Percentiles rank a stretch among this genome's conserved stretches.
phyloP scores from a whole-genome alignment of 2,329 filamentous ascomycete species.

The Elsinoe necatrix region DNA sequence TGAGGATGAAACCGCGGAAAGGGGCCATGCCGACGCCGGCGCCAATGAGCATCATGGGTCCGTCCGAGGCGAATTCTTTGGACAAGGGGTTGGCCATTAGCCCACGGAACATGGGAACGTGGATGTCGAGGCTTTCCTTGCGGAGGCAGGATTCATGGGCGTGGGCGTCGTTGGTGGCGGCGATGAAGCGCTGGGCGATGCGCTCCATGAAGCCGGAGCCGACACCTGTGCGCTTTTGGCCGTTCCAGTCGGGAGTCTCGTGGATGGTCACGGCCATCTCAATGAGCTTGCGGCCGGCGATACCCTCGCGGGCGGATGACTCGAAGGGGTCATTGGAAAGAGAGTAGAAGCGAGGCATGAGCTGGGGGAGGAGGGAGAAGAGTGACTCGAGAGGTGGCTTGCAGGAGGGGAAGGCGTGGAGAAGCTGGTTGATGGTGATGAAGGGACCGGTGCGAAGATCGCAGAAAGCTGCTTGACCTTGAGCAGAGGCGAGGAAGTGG shows the following conservation, averaged over 20 bases:
- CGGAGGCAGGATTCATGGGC: slow-evolving; percentile 35
- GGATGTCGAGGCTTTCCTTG: slow-evolving; percentile 52
- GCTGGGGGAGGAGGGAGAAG: slow-evolving; percentile 68
- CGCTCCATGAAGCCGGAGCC: slow-evolving; percentile 91
- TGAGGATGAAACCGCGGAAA: slow-evolving; percentile 95
- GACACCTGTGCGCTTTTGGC: slow-evolving; percentile 62
- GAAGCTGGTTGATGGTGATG: slow-evolving; percentile 73
- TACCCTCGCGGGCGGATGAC: slow-evolving; percentile 59
- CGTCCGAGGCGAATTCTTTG: slow-evolving; percentile 82
- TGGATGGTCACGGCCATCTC: slow-evolving; percentile 97
- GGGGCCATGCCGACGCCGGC: slow-evolving; percentile 95
- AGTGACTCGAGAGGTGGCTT: slow-evolving; percentile 79
- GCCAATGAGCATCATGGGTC: slow-evolving; percentile 94
- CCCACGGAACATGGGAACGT: slow-evolving; percentile 95
- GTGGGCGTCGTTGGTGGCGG: slow-evolving; percentile 52
- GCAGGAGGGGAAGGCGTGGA: slow-evolving; percentile 84
- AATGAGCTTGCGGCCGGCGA: slow-evolving; percentile 67
- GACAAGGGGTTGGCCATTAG: slow-evolving; percentile 96
- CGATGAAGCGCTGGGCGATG: slow-evolving; percentile 64
- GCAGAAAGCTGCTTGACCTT: slow-evolving; percentile 88
- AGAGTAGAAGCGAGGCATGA: slow-evolving; percentile 98
- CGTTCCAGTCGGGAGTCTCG: slow-evolving; percentile 70
- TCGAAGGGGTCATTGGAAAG: slow-evolving; percentile 92
- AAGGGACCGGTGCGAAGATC: slow-evolving; percentile 81
- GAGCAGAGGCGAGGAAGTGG: slow-evolving; percentile 72